Evolutionary conservation across 2,329 filamentous ascomycete species (phyloP), one percentile per base, ranked within the genome.

Genomic region (Phyllosticta citribraziliensis): DNA sequence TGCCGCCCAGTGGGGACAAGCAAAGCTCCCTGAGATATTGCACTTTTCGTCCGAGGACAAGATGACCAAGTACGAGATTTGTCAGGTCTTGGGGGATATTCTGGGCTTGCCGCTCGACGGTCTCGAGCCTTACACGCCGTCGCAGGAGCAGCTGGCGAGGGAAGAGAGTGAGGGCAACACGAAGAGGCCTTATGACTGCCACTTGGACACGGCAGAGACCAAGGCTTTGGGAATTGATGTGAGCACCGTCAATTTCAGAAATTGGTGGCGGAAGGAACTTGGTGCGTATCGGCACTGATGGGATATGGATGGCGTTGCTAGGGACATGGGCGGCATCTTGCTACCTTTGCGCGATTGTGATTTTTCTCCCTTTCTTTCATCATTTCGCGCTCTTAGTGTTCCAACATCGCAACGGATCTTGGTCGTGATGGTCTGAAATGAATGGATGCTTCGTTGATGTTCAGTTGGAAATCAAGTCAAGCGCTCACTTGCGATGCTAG

Each of bases 11-110:
- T 69, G 68, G 58, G 74, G 78, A 12, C 68, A 72, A 47, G 75
- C 79, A 11, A 70, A 76, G 17, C 75, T 96, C 50, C 91, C 91
- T 0, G 76, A 70, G 27, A 82, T 91, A 52, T 79, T 96, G 19
- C 91, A 97, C 60, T 96, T 96, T 75, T 89, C 88, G 2, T 91
- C 89, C 54, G 90, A 96, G 74, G 89, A 96, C 67, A 83, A 80
- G 65, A 88, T 87, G 79, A 96, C 91, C 55, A 96, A 96, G 77
- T 95, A 92, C 73, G 86, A 93, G 72, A 96, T 97, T 61, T 92
- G 89, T 72, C 78, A 89, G 74, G 76, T 82, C 10, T 86, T 96
- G 69, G 88, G 85, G 3, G 85, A 91, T 63, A 89, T 96, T 62
- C 85, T 95, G 81, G 89, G 87, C 0, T 71, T 95, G 60, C 81